Conservation (phyloP, 1,284 basidiomycete genomes). For the Heterobasidion annosum region DNA sequence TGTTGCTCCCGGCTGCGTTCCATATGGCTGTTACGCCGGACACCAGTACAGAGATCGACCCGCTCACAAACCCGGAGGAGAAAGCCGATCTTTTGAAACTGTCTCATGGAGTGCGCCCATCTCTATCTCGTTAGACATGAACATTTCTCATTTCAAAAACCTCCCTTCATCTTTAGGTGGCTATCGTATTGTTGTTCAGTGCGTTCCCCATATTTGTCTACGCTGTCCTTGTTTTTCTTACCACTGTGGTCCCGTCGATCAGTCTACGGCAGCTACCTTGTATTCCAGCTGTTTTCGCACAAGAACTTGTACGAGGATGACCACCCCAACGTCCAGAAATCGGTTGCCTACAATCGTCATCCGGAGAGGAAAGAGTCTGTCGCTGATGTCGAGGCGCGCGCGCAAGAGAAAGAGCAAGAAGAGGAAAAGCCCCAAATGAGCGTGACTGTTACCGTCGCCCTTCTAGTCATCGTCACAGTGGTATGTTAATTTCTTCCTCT, state of each 20-base stretch:
- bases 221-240: not conserved
- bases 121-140: not conserved
- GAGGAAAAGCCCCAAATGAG: constrained; percentile 49
- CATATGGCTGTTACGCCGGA: constrained; percentile 15
- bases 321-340: constrained; percentile 17
- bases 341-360: not conserved
- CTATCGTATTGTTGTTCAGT: constrained; percentile 78
- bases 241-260: not conserved
- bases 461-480: constrained; percentile 57
- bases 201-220: constrained; percentile 16
- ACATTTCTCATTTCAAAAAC: no score
- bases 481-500: constrained; percentile 27
- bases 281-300: constrained; percentile 87
- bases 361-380: not conserved
- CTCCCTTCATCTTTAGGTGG: constrained; percentile 26
- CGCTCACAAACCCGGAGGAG: constrained; percentile 20
- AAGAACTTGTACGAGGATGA: constrained; percentile 59
- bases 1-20: constrained; percentile 72
- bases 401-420: constrained; percentile 29
- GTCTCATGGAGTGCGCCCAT: constrained; percentile 63
- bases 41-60: not conserved
- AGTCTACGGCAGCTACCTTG: constrained; percentile 69
- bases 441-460: constrained; percentile 36
- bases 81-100: constrained; percentile 54
- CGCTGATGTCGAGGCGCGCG: not conserved